Evolutionary conservation across 2,329 filamentous ascomycete species (phyloP), one percentile per base, ranked within the genome.

Genomic region (Stromatinia cepivora): DNA sequence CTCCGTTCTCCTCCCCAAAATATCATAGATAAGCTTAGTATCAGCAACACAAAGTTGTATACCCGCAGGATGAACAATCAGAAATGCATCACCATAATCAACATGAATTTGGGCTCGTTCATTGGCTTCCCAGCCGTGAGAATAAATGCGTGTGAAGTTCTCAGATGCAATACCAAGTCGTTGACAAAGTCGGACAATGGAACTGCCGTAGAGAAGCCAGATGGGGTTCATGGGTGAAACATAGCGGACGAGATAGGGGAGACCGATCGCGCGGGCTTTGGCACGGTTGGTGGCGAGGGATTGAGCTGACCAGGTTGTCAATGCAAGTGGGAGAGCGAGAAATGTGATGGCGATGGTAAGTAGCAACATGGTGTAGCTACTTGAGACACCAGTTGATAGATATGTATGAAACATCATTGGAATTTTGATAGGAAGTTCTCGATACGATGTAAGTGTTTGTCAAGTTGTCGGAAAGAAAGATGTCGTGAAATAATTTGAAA

Each of bases 191-290:
- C 56, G 56, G 1, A 67, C 34, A 45, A 67, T 28, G 9, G 46
- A 67, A 20, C 66, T 67, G 3, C 66, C 56, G n/a, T 67, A 67
- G 5, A 54, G 25, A 39, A 67, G 56, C 66, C 56, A 67, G 11
- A 67, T 17, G 13, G 66, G 36, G 0, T 67, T 54, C n/a, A 67
- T 54, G 7, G 56, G 56, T 7, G 56, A 67, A 28, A 45, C 10
- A 17, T n/a, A 67, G 9, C 25, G 56, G 5, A 53, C 13, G 20
- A 67, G 20, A 13, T 67, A 62, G 10, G 56, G 46, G 4, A 62
- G 46, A 5, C 56, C 56, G 48, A 7, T 53, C 22, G 48, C 56
- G 10, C 31, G 50, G 11, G 56, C 66, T 67, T 54, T 62, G 0
- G 46, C 17, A 13, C 25, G n/a, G 8, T 54, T 62, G 9, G 13